Base-by-base conservation (phyloP, 345 rosid species). In the Gossypium bickii region DNA sequence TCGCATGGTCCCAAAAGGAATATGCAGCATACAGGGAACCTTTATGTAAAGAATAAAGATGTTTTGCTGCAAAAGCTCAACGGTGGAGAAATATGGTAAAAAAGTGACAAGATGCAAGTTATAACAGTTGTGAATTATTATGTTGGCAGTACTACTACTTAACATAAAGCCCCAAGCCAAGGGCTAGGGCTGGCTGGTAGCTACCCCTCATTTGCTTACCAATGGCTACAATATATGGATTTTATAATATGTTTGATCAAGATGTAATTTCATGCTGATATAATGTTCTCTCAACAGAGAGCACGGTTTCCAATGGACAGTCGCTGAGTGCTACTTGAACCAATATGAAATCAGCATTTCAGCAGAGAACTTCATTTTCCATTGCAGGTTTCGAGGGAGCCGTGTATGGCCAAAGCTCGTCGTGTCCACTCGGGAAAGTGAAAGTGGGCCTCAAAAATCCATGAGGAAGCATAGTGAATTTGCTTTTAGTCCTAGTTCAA, bases 1-100 rank as follows among this genome's bases (percentile, higher is more conserved):
- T 17, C 52, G 43, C 59, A 52, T 75, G 81, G 84, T 78, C 81
- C 83, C 76, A 51, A 69, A 57, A 61, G 67, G 56, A 70, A 82
- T 56, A 74, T 59, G 77, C 58, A 58, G 70, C 48, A 74, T 59
- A 75, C 52, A 58, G 70, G 73, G 76, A 73, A 60, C 74, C 76
- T 74, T 71, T 44, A 8, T 73, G 27, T 60, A 58, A 66, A 52
- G 71, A 51, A 70, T 29, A 74, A 77, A 78, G 71, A 72, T 8
- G 76, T 48, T 47, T 58, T 57, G 69, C 77, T 45, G 74, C 43
- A 64, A 71, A 78, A 78, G 79, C 67, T 71, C 74, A 44, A 29
- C 49, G 15, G 15, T 51, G 56, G 18, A 15, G n/a, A 51, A 51
- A 24, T 18, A 55, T n/a, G 53, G 53, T 12, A 12, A 52, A n/a